Percentiles rank a stretch among this genome's conserved stretches.
These are phyloP conservation scores for Skeletonema marinoi DNA, from an alignment of 108 stramenopile genomes.

Conservation along the genomic window DNA sequence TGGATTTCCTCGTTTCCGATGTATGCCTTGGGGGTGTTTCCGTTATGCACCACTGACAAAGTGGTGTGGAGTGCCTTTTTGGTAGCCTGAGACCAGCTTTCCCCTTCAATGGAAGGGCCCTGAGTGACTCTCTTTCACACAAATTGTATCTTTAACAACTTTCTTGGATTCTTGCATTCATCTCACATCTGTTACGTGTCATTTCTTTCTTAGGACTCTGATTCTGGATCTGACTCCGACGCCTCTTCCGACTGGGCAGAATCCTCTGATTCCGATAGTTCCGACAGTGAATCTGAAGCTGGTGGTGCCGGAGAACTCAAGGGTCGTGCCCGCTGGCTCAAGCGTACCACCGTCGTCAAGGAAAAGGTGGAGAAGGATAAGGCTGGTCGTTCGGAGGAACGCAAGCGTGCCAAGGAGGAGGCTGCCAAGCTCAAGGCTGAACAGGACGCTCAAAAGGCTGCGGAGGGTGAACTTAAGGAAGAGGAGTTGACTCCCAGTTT, in stretches of 20 bases:
- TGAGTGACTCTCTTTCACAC: slow-evolving; percentile 28
- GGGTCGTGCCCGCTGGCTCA: slow-evolving; percentile 97
- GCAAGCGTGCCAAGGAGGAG: slow-evolving; percentile 50
- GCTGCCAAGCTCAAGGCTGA: slow-evolving; percentile 52
- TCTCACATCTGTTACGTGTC: not conserved
- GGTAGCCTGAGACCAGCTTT: slow-evolving; percentile 84
- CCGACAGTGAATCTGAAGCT: slow-evolving; percentile 60
- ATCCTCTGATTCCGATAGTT: slow-evolving; percentile 48
- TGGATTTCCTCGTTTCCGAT: slow-evolving; percentile 99
- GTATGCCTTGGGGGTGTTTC: slow-evolving; percentile 31
- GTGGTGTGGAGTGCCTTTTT: slow-evolving; percentile 52
- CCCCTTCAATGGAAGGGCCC: slow-evolving; percentile 31
- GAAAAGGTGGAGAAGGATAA: slow-evolving; percentile 83
- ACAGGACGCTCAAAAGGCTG: slow-evolving; percentile 26
- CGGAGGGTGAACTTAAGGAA: slow-evolving; percentile 42
- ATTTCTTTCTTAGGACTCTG: slow-evolving; percentile 18
- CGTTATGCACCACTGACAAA: slow-evolving; percentile 81
- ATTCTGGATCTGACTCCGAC: slow-evolving; percentile 44
- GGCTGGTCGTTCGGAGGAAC: slow-evolving; percentile 52
- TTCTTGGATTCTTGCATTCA: slow-evolving; percentile 26
- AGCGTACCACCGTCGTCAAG: slow-evolving; percentile 80
- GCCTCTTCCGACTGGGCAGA: slow-evolving; percentile 61
- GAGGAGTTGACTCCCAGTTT: slow-evolving; percentile 73
- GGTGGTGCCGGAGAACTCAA: slow-evolving; percentile 76
- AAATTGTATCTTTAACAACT: not conserved